Evolutionary conservation across 2,329 filamentous ascomycete species (phyloP).

Genomic region (Cercospora zeae-maydis): DNA sequence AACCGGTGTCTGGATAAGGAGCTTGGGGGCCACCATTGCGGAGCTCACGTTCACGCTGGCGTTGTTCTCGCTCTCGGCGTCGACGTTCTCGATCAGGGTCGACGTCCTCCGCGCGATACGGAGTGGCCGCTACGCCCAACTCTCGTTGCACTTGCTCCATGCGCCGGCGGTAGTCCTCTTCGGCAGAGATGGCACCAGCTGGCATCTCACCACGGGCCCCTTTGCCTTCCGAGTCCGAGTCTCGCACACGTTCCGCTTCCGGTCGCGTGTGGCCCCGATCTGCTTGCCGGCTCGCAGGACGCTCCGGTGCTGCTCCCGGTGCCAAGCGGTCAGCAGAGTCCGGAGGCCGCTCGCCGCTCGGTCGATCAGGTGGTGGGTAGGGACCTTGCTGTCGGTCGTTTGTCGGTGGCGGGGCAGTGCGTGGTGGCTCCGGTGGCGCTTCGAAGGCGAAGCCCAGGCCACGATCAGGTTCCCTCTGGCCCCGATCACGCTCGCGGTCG

Average conservation of each 20-base stretch:
- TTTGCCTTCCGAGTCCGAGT: slow-evolving; percentile 14
- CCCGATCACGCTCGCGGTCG: slow-evolving; percentile 28
- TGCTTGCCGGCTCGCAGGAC: slow-evolving; percentile 12
- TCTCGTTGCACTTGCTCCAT: slow-evolving; percentile 48
- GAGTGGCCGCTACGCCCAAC: slow-evolving; percentile 36
- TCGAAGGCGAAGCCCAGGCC: slow-evolving; percentile 37
- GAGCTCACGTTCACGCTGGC: slow-evolving; percentile 30
- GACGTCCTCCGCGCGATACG: slow-evolving; percentile 25
- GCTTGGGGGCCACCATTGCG: slow-evolving; percentile 16
- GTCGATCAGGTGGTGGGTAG: slow-evolving; percentile 1
- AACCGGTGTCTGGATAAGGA: slow-evolving; percentile 19
- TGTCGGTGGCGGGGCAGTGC: slow-evolving; percentile 18
- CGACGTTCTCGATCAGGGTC: slow-evolving; percentile 35
- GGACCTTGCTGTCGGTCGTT: slow-evolving; percentile 19
- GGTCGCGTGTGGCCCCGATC: slow-evolving; percentile 13
- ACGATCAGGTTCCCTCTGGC: slow-evolving; percentile 28
- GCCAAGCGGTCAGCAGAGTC: slow-evolving; percentile 2
- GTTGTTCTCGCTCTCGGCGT: slow-evolving; percentile 33
- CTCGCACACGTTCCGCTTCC: slow-evolving; percentile 8
- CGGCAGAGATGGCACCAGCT: slow-evolving; percentile 42
- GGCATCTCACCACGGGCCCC: slow-evolving; percentile 22
- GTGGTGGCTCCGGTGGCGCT: slow-evolving; percentile 26
- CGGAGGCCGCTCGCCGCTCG: slow-evolving; percentile 1
- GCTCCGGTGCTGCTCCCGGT: slow-evolving; percentile 9
- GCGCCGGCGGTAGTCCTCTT: slow-evolving; percentile 51